These are phyloP conservation scores for Begonia loranthoides DNA, from an alignment of 306 rosid genomes.

Conservation along the genomic window DNA sequence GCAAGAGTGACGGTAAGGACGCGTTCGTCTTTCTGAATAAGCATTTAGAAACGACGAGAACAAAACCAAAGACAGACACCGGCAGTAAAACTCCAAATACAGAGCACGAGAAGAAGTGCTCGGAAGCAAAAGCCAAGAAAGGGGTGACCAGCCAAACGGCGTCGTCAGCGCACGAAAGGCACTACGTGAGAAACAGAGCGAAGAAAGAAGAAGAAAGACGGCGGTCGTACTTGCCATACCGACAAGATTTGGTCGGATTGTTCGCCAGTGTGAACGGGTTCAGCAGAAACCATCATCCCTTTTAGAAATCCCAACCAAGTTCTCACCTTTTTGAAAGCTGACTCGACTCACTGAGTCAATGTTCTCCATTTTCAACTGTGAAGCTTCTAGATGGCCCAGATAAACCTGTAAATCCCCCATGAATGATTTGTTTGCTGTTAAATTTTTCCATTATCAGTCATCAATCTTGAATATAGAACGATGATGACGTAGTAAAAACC, in stretches of 20 bases:
- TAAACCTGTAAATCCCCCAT: too few relatives aligned
- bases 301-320: constrained; percentile 5
- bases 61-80: constrained; percentile 13
- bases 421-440: too few relatives aligned
- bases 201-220: constrained; percentile 51
- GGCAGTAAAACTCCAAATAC: neutral
- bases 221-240: constrained; percentile 68
- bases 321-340: too few relatives aligned
- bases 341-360: too few relatives aligned
- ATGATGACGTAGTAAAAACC: too few relatives aligned
- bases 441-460: too few relatives aligned
- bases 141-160: constrained; percentile 15
- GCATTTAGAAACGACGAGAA: constrained; percentile 3
- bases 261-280: constrained; percentile 53
- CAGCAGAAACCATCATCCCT: constrained; percentile 71
- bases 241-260: constrained; percentile 64
- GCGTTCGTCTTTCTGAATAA: constrained; percentile 56
- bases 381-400: too few relatives aligned
- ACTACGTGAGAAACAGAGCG: constrained; percentile 59
- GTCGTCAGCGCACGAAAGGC: constrained; percentile 61
- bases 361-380: too few relatives aligned
- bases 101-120: constrained; percentile 3
- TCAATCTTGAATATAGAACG: too few relatives aligned
- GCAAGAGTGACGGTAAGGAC: constrained; percentile 87
- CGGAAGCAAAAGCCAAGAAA: neutral